Conservation (phyloP, 225 moss, liverwort and hornwort species). For the Physcomitrium patens region DNA sequence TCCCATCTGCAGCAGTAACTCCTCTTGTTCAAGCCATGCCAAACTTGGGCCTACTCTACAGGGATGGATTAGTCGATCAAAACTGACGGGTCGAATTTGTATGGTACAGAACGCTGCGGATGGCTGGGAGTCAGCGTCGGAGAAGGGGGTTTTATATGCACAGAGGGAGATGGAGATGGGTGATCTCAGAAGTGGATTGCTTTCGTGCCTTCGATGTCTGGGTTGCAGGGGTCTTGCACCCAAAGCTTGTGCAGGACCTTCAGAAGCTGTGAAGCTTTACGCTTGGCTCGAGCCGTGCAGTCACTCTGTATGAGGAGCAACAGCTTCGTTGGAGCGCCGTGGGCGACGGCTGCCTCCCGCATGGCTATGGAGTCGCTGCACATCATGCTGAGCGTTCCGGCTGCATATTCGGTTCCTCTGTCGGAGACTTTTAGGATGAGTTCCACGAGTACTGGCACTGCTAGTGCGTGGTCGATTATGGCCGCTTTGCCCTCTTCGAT, state of each 20-base stretch:
- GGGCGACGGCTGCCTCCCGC: constrained; percentile 46
- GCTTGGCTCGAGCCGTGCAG: constrained; percentile 68
- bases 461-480: constrained; percentile 42
- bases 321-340: constrained; percentile 48
- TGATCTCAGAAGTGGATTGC: constrained; percentile 48
- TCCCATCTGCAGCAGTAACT: not conserved
- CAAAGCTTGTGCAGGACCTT: constrained; percentile 71
- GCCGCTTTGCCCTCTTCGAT: constrained; percentile 49
- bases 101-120: constrained; percentile 15
- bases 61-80: constrained; percentile 9
- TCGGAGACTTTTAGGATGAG: constrained; percentile 52
- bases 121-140: no score
- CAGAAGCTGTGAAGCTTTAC: constrained; percentile 66
- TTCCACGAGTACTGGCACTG: constrained; percentile 50
- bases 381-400: constrained; percentile 45
- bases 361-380: constrained; percentile 36
- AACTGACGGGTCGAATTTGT: constrained; percentile 11
- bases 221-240: constrained; percentile 57
- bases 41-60: constrained; percentile 11
- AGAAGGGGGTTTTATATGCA: no score
- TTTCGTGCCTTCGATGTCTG: constrained; percentile 38
- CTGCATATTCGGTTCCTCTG: constrained; percentile 52
- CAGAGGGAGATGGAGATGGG: not conserved
- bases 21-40: not conserved
- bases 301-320: constrained; percentile 60